Evolutionary conservation across 495 filamentous ascomycete species (phyloP), one percentile per base, ranked within the genome.

Genomic region (Penicillium cosmopolitanum): DNA sequence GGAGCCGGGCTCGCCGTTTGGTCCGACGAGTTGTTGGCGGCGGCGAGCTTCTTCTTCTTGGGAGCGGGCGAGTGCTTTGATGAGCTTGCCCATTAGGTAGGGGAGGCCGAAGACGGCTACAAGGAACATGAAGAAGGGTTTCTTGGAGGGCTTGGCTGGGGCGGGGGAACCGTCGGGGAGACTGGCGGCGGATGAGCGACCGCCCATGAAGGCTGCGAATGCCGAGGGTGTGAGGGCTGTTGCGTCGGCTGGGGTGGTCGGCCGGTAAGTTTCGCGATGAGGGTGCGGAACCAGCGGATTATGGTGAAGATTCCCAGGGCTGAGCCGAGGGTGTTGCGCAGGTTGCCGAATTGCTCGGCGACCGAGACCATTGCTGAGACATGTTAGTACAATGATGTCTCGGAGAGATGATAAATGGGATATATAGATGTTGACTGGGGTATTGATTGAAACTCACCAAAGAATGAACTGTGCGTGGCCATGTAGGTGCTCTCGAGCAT

Each of bases 401-500:
- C 2, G 16, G 16, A 12, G 23, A 12, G 23, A 23, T 23, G 23
- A 18, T 11, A 11, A 16, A 18, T 19, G 18, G 1, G 18, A 46
- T 13, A 21, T 21, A 21, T 21, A 21, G 36, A 23, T 23, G 23
- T 3, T 23, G 23, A 4, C 23, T 3, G 23, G 23, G 23, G 23
- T 23, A 4, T 23, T 23, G 36, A n/a, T 40, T 5, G 18, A 21
- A 28, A 81, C 89, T 71, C 85, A 98, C 94, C 95, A 71, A 98
- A 98, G 77, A 99, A 99, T 51, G 89, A 94, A 51, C 91, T 96
- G 78, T 98, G 96, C 3, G 96, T 99, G n/a, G 96, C 95, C 96
- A 99, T 98, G 66, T 96, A 99, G 11, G 96, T 98, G 74, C 94
- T 97, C 77, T 99, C 95, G 11, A 99, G 83, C 96, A 99, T 98